Base-by-base conservation (phyloP, 176 grass and related monocot genomes). In the Pharus latifolius region DNA sequence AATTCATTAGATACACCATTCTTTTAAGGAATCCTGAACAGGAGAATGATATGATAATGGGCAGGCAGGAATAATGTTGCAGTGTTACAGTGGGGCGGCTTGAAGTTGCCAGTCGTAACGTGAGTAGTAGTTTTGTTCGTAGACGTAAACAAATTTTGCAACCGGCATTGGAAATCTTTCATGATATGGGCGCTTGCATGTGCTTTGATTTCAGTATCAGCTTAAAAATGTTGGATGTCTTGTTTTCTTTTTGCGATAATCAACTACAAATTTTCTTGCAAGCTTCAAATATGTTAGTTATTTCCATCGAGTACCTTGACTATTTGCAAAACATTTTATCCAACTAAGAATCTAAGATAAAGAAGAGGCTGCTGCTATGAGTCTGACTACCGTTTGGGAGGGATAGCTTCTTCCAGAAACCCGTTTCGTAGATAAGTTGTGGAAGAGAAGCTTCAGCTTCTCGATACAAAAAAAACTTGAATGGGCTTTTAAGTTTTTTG, bases 131-230 rank as follows among this genome's bases (percentile, higher is more conserved):
- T n/a, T n/a, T n/a, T n/a, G n/a, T n/a, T n/a, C n/a, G n/a, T n/a
- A n/a, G n/a, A n/a, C n/a, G n/a, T n/a, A n/a, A n/a, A n/a, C n/a
- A 80, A 56, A 69, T 80, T 85, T 85, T 76, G 56, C 48, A 49
- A 63, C 41, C 2, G 24, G 63, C 19, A 53, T 5, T 47, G 48
- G 48, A 54, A 69, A 37, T 14, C 1, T 23, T 43, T 7, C 3
- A 13, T 33, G 40, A n/a, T 22, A 32, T 13, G 11, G 22, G 30
- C 1, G 30, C 12, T 47, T 54, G 33, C 1, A 0, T 43, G n/a
- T 32, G 25, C n/a, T 63, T 55, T 20, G 42, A 65, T 25, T 0
- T 49, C 41, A 57, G 12, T 40, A 14, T 37, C 5, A 56, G 17
- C 3, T 8, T 28, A 49, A 5, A 67, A 67, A 26, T 57, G 38